phyloP scores from a whole-genome alignment of 805 yeast species.

The Saturnispora dispora region DNA sequence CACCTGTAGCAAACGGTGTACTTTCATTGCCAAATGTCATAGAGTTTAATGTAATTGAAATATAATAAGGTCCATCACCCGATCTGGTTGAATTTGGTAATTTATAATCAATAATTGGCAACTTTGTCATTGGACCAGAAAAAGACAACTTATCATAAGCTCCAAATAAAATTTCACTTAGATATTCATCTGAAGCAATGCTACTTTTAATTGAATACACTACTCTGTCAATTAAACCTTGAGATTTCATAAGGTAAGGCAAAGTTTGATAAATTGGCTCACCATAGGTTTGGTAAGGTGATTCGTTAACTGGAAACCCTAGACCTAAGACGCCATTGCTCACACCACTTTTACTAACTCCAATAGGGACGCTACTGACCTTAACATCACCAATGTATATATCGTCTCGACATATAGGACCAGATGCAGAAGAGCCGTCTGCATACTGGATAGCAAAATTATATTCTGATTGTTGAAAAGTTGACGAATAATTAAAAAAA shows the following conservation, averaged over 20 bases:
- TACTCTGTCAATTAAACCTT: constrained; percentile 43
- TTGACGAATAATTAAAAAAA: constrained; percentile 27
- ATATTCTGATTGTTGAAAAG: constrained; percentile 20
- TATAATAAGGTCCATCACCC: constrained; percentile 23
- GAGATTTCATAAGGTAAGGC: constrained; percentile 46
- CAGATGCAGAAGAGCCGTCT: constrained; percentile 34
- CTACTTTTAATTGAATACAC: constrained; percentile 41
- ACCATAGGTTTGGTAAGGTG: constrained; percentile 29
- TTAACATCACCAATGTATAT: constrained; percentile 38
- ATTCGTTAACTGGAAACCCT: constrained; percentile 58
- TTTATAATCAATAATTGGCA: constrained; percentile 13
- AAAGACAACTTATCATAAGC: constrained; percentile 46
- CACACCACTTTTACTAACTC: constrained; percentile 50
- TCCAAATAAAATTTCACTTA: constrained; percentile 46
- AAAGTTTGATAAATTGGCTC: constrained; percentile 42
- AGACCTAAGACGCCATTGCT: constrained; percentile 65
- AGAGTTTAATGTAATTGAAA: constrained; percentile 38
- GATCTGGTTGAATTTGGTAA: constrained; percentile 24
- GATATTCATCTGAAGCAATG: constrained; percentile 33
- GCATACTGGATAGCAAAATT: constrained; percentile 32
- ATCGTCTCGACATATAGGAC: constrained; percentile 48
- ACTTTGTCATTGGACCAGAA: constrained; percentile 31
- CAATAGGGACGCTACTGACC: constrained; percentile 48
- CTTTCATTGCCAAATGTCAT: constrained; percentile 17
- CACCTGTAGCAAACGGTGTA: constrained; percentile 14